Percentiles rank a stretch among this genome's conserved stretches.
Conservation (phyloP, 495 filamentous ascomycete species). For the Trichocladium antarcticum region DNA sequence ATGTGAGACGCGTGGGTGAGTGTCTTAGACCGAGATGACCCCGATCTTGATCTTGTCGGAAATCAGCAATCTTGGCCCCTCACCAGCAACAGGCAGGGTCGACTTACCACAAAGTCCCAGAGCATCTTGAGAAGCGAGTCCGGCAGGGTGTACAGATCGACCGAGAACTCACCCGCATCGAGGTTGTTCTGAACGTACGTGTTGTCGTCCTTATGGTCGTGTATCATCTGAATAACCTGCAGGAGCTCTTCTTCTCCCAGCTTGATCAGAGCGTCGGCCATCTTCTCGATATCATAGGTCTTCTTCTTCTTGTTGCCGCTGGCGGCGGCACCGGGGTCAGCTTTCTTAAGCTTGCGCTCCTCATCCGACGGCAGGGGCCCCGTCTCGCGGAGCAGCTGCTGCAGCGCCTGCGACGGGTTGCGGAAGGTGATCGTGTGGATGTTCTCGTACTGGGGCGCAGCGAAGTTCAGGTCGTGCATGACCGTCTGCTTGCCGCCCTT, state of each 20-base stretch:
- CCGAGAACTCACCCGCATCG: constrained; percentile 96
- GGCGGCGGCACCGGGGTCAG: constrained; percentile 42
- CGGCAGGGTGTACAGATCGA: constrained; percentile 92
- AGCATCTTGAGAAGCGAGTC: constrained; percentile 76
- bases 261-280: constrained; percentile 57
- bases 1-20: not conserved
- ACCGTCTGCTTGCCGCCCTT: constrained; percentile 74
- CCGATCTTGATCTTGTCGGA: constrained; percentile 3
- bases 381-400: constrained; percentile 62
- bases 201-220: constrained; percentile 83
- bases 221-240: constrained; percentile 92
- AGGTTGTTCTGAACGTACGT: constrained; percentile 97
- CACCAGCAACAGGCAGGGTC: too few relatives aligned
- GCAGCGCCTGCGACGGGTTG: constrained; percentile 76
- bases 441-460: constrained; percentile 65
- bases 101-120: constrained; percentile 66
- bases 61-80: not conserved
- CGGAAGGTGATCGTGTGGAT: constrained; percentile 76
- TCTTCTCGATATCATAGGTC: constrained; percentile 87
- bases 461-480: constrained; percentile 87
- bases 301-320: constrained; percentile 73
- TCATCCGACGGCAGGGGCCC: constrained; percentile 74
- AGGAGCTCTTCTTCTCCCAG: constrained; percentile 56
- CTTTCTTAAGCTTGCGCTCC: constrained; percentile 48
- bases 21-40: not conserved